Evolutionary conservation across 2,329 filamentous ascomycete species (phyloP).

Genomic region (Aspergillus clavatus): DNA sequence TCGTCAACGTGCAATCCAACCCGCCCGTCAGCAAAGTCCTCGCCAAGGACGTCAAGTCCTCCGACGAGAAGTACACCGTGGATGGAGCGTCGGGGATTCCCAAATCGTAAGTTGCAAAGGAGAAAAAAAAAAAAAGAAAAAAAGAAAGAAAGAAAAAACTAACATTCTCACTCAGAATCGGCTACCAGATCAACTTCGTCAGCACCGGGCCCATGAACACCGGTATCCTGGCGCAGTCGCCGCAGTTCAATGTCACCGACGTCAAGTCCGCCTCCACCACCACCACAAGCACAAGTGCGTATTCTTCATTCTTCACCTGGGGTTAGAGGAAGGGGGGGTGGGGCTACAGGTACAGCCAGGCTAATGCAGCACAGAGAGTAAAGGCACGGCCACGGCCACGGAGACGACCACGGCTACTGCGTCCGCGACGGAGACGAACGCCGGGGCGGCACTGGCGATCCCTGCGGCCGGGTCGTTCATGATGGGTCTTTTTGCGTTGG

Average conservation of each 20-base stretch:
- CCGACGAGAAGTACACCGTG: constrained; percentile 34
- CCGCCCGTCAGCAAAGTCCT: constrained; percentile 31
- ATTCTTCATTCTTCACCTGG: too few species aligned
- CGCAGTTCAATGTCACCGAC: constrained; percentile 22
- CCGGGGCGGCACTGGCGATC: too few species aligned
- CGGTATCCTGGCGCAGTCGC: constrained; percentile 41
- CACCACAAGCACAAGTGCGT: too few species aligned
- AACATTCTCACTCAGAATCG: constrained; percentile 18
- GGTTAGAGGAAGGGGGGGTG: too few species aligned
- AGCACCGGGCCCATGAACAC: constrained; percentile 30
- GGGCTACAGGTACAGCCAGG: too few species aligned
- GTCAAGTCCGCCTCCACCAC: too few species aligned
- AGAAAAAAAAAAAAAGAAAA: not conserved
- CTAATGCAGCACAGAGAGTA: too few species aligned
- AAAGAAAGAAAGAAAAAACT: constrained; percentile 4
- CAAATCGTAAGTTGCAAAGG: constrained; percentile 16
- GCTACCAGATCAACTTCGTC: constrained; percentile 40
- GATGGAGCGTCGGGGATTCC: constrained; percentile 23
- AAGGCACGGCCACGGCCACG: constrained; percentile 17
- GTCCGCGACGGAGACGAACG: too few species aligned
- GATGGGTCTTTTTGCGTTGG: constrained; percentile 23
- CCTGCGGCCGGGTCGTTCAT: constrained; percentile 26
- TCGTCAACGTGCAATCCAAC: constrained; percentile 38
- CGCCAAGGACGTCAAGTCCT: constrained; percentile 33
- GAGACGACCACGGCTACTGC: constrained; percentile 24